These are phyloP conservation scores for Asterophora lycoperdoides DNA, from an alignment of 768 basidiomycete species.

Conservation along the genomic window DNA sequence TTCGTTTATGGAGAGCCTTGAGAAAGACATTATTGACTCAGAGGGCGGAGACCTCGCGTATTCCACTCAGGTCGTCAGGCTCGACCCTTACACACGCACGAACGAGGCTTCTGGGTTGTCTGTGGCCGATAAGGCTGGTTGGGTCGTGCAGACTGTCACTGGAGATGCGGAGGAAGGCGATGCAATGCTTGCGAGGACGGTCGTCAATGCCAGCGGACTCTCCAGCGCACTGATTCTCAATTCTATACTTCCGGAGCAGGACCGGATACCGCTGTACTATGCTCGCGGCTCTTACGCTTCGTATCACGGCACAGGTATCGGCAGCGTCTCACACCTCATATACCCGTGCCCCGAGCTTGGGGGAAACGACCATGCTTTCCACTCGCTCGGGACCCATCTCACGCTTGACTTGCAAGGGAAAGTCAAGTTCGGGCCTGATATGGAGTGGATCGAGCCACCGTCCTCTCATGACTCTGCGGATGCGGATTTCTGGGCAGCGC, in stretches of 20 bases:
- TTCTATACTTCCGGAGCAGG: conserved; percentile 51
- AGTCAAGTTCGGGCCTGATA: conserved; percentile 88
- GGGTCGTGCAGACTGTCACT: conserved; percentile 83
- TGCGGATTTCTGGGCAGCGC: conserved; percentile 71
- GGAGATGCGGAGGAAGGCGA: conserved; percentile 43
- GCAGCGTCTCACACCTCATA: conserved; percentile 67
- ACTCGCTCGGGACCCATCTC: conserved; percentile 88
- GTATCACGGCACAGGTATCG: conserved; percentile 77
- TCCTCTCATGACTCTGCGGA: conserved; percentile 38
- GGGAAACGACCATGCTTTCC: conserved; percentile 58
- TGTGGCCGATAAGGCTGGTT: conserved; percentile 50
- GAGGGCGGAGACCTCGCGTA: conserved; percentile 68
- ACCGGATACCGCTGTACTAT: conserved; percentile 71
- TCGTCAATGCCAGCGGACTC: conserved; percentile 83
- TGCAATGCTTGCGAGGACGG: conserved; percentile 64
- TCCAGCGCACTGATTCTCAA: conserved; percentile 70
- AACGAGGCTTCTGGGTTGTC: conserved; percentile 16
- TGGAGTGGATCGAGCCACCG: conserved; percentile 77
- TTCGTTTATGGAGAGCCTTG: conserved; percentile 75
- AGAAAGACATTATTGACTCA: conserved; percentile 72
- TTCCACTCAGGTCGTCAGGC: conserved; percentile 77
- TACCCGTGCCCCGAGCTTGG: conserved; percentile 84
- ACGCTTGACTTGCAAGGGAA: conserved; percentile 83
- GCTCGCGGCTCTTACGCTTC: conserved; percentile 85
- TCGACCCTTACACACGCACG: conserved; percentile 56